Evolutionary conservation across 768 basidiomycete species (phyloP).

Genomic region (Brasilioporus rufonigricans): DNA sequence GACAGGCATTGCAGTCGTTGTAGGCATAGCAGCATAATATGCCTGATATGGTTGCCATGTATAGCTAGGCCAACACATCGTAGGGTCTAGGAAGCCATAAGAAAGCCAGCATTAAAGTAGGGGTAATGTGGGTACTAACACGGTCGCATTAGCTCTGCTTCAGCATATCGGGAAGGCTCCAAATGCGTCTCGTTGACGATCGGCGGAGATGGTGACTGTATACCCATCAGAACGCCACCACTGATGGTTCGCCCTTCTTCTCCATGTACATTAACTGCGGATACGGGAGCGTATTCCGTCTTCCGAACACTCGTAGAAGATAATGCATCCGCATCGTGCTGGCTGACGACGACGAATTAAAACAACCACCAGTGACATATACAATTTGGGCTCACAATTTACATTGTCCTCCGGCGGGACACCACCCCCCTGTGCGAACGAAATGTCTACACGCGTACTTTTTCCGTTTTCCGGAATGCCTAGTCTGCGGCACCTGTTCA

Average conservation of each 20-base stretch:
- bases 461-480: slow-evolving; percentile 15
- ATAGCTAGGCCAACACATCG: slow-evolving; percentile 15
- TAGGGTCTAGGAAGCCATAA: slow-evolving; percentile 8
- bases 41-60: slow-evolving; percentile 21
- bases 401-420: slow-evolving; percentile 41
- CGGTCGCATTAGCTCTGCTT: slow-evolving; percentile 28
- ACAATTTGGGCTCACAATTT: slow-evolving; percentile 36
- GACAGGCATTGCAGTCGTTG: slow-evolving; percentile 6
- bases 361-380: background rate
- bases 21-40: slow-evolving; percentile 30
- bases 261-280: slow-evolving; percentile 1
- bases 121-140: slow-evolving; percentile 28
- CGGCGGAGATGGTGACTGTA: slow-evolving; percentile 13
- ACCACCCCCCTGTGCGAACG: slow-evolving; percentile 41
- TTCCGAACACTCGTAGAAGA: slow-evolving; percentile 19
- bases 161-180: slow-evolving; percentile 31
- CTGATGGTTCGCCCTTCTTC: slow-evolving; percentile 23
- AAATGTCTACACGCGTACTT: slow-evolving; percentile 43
- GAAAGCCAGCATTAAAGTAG: background rate
- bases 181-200: background rate
- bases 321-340: slow-evolving; percentile 21
- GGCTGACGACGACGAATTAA: slow-evolving; percentile 7
- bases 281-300: slow-evolving; percentile 5
- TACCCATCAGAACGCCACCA: slow-evolving; percentile 24
- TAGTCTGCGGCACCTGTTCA: slow-evolving; percentile 4